phyloP scores from a whole-genome alignment of 495 filamentous ascomycete species.

The Podospora conica region DNA sequence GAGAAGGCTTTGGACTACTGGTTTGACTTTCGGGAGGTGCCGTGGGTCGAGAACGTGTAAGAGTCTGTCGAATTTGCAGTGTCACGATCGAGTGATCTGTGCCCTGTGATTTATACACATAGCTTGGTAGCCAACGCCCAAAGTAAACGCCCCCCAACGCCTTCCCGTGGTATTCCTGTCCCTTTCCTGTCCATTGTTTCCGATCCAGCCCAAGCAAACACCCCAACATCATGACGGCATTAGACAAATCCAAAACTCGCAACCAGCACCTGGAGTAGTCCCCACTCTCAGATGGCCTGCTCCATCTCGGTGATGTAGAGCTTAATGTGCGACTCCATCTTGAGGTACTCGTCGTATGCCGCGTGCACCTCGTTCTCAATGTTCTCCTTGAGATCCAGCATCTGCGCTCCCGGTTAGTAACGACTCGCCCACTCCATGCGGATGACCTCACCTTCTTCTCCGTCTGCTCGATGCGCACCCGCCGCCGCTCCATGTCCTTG shows the following conservation, averaged over 20 bases:
- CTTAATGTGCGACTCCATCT: conserved; percentile 94
- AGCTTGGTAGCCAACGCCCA: not conserved
- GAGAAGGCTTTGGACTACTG: conserved; percentile 61
- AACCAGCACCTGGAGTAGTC: not conserved
- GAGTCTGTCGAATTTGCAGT: not conserved
- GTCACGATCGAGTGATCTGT: not conserved
- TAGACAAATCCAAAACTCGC: not conserved
- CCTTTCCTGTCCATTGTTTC: not conserved
- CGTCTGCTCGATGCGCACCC: conserved; percentile 90
- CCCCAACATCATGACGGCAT: conserved; percentile 5
- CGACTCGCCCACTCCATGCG: conserved; percentile 1
- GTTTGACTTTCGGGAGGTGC: conserved; percentile 54
- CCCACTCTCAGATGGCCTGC: conserved; percentile 59
- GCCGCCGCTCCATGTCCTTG: conserved; percentile 81
- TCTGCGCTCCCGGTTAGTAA: conserved; percentile 53
- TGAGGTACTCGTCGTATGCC: conserved; percentile 87
- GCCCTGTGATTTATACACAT: not conserved
- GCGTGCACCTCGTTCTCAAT: conserved; percentile 87
- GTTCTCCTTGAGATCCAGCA: conserved; percentile 93
- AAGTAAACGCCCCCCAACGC: conserved; percentile 27
- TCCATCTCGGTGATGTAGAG: conserved; percentile 99
- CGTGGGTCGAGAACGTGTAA: conserved; percentile 21
- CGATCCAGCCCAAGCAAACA: conserved; percentile 9
- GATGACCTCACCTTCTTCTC: conserved; percentile 80
- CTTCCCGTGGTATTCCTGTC: conserved; percentile 20